Evolutionary conservation across 179 eudicot genomes (phyloP), one percentile per base, ranked within the genome.

Genomic region (Corrigiola litoralis): DNA sequence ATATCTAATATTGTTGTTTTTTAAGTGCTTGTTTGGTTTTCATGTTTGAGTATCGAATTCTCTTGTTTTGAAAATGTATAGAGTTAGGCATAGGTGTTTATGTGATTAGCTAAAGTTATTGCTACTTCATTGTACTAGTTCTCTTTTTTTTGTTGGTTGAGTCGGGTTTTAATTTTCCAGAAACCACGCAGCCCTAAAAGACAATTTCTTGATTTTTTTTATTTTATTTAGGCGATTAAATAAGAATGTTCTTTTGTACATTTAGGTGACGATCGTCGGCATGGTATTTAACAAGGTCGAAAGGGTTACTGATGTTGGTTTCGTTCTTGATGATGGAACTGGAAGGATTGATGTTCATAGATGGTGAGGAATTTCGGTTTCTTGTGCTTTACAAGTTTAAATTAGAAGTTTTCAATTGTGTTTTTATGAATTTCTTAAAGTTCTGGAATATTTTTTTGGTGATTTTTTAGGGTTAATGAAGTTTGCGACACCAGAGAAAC

Each of bases 301-400:
- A 36, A 84, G 89, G 79, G 83, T 84, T 46, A 87, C 94, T 44
- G 98, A 90, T 68, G 80, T 85, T 59, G 78, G 85, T 1, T 87
- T 92, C 48, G 72, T 69, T 59, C 68, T 92, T 49, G 94, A 92
- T 70, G 98, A 92, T 75, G 98, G 97, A 37, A 90, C 95, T 1
- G 97, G 98, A 6, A 91, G 85, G 46, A 77, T 90, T 72, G 79
- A 81, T 52, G 84, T 95, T 67, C 84, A 74, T 7, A 85, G 84
- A 87, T 92, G 98, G 97, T 92, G 56, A 60, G 20, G 47, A 17
- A 44, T 57, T 65, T 42, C 37, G 29, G 11, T 29, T 56, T 7
- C 51, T 9, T 31, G 16, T n/a, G 34, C 24, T 45, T 23, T 17
- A 1, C 28, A 37, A 16, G 7, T 60, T 24, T 60, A 29, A n/a